Evolutionary conservation across 805 yeast species (phyloP).

Genomic region (Candida peoriensis): DNA sequence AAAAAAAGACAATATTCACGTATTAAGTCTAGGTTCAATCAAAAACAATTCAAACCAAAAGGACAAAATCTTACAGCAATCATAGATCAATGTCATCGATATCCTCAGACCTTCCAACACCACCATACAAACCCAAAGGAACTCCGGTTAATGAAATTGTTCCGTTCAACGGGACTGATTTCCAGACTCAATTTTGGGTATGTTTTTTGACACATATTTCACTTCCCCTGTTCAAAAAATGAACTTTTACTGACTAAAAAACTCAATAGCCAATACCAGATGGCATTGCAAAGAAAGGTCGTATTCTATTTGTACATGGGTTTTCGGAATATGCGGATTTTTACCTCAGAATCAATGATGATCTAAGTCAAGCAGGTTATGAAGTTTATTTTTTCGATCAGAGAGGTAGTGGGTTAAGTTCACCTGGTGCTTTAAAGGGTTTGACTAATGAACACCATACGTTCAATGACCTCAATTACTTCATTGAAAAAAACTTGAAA

Average conservation of each 20-base stretch:
- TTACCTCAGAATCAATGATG: constrained; percentile 50
- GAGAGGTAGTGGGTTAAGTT: constrained; percentile 69
- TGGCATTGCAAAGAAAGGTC: constrained; percentile 37
- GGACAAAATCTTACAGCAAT: too few relatives aligned
- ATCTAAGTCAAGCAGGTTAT: constrained; percentile 46
- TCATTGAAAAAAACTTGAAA: constrained; percentile 41
- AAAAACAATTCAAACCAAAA: too few relatives aligned
- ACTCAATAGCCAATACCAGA: constrained; percentile 26
- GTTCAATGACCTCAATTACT: constrained; percentile 55
- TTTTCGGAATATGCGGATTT: constrained; percentile 54
- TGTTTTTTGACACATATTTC: background rate
- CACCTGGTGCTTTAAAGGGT: constrained; percentile 49
- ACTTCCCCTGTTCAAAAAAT: background rate
- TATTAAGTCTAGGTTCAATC: too few relatives aligned
- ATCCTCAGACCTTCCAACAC: too few relatives aligned
- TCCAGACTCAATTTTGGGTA: constrained; percentile 6
- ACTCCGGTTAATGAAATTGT: background rate
- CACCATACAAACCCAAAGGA: constrained; percentile 10
- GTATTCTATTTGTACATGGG: constrained; percentile 64
- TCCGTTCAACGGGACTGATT: constrained; percentile 1
- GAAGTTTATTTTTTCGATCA: constrained; percentile 70
- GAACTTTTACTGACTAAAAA: constrained; percentile 1
- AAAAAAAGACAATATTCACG: too few relatives aligned
- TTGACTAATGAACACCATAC: constrained; percentile 50
- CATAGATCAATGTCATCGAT: too few relatives aligned